Evolutionary conservation across 2,329 filamentous ascomycete genomes (phyloP), one percentile per base, ranked within the genome.

Genomic region (Botrytis fabae): DNA sequence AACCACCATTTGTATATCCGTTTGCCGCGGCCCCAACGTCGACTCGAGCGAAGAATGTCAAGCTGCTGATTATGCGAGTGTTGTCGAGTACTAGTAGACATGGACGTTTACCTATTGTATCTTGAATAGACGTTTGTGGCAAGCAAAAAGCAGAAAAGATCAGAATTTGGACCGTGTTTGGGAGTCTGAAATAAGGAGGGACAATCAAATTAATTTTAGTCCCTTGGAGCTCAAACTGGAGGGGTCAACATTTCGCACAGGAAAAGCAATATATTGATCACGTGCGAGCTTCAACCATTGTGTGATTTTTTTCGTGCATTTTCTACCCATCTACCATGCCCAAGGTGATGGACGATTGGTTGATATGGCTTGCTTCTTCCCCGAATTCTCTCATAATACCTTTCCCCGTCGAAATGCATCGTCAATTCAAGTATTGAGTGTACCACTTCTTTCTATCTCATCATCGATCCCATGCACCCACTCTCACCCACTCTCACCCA

Each of bases 121-220:
- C 38, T 12, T 42, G 51, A 18, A 32, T 18, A n/a, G 48, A 4
- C 48, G n/a, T n/a, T 54, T 16, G 48, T 54, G 48, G 25, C 48
- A 54, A n/a, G 48, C 25, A 54, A 16, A 54, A 54, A 42, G 16
- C 10, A 38, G 32, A 40, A 57, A 68, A 32, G 25, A 57, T 42
- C 65, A 44, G 38, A 59, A 69, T 57, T 42, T 32, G 48, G n/a
- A 38, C 48, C 65, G 65, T 69, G 48, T 42, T 42, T n/a, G 48
- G 42, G 46, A 54, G 46, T 4, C 44, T 35, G 44, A 38, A 66
- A 38, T 20, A 28, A 14, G 44, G 48, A 40, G 64, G 32, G 40
- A 42, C 35, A 42, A 57, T 57, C 51, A 28, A 28, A 28, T 68
- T 38, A 28, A 68, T 68, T 64, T 12, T 25, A 35, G 22, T 40